These are phyloP conservation scores for Cetraspora pellucida DNA, from an alignment of 192 early-diverging fungal species.

Conservation along the genomic window DNA sequence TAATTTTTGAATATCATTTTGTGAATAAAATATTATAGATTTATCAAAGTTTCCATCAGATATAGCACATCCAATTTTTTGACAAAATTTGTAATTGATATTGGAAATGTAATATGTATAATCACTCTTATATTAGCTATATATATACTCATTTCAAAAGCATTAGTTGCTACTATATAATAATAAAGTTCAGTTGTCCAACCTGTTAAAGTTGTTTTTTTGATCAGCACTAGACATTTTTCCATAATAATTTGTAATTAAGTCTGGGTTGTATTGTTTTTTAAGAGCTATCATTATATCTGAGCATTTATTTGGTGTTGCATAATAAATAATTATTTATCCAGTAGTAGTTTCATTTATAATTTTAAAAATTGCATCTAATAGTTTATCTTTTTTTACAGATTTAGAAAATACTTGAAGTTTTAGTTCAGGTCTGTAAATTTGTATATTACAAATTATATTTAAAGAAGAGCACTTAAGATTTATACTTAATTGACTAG, in stretches of 20 bases:
- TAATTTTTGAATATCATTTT: constrained; percentile 49
- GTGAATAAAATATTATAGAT: constrained; percentile 81
- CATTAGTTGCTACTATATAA: constrained; percentile 26
- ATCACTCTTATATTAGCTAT: constrained; percentile 35
- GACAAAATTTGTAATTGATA: constrained; percentile 34
- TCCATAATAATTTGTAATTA: not conserved
- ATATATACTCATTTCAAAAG: constrained; percentile 23
- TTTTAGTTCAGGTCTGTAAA: not conserved
- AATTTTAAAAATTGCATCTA: not conserved
- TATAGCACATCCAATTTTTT: constrained; percentile 73
- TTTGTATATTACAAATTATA: not conserved
- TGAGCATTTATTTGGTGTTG: not conserved
- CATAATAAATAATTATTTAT: not conserved
- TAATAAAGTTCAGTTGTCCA: no score
- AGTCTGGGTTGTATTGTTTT: not conserved
- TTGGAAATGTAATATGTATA: not conserved
- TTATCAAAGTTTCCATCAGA: constrained; percentile 56
- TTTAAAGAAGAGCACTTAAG: not conserved
- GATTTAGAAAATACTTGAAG: not conserved
- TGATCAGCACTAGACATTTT: not conserved
- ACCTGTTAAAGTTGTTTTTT: no score
- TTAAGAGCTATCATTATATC: not conserved
- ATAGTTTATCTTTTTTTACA: not conserved
- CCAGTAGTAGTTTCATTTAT: not conserved
- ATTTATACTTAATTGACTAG: no score